Evolutionary conservation across 768 basidiomycete species (phyloP).

Genomic region (Trametes coccinea): DNA sequence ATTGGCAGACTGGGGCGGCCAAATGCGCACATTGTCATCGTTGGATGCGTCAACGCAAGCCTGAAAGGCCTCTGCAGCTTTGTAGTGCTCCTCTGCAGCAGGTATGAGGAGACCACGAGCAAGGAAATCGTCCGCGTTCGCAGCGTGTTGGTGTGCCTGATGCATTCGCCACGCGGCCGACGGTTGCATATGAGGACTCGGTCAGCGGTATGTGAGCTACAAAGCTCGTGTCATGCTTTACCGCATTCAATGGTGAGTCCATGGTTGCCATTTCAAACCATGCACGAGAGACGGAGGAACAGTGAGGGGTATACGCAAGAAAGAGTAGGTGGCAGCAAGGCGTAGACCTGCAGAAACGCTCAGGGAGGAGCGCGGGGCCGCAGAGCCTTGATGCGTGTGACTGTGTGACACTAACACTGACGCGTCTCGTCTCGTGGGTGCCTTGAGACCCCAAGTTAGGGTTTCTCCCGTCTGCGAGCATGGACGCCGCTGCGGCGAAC

Average conservation of each 20-base stretch:
- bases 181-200: neutral
- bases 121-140: constrained; percentile 73
- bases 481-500: neutral
- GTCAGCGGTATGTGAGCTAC: constrained; percentile 8
- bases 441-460: constrained; percentile 5
- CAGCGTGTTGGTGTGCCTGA: constrained; percentile 82
- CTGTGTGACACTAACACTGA: constrained; percentile 12
- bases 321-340: constrained; percentile 8
- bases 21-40: constrained; percentile 63
- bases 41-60: constrained; percentile 71
- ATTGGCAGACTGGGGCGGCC: neutral
- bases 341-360: neutral
- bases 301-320: neutral
- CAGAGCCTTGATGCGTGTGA: neutral
- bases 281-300: neutral
- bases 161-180: neutral
- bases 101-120: constrained; percentile 68
- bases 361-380: neutral
- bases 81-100: constrained; percentile 71
- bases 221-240: constrained; percentile 3
- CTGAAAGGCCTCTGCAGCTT: constrained; percentile 74
- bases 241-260: constrained; percentile 25
- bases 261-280: constrained; percentile 14
- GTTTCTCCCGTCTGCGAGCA: neutral
- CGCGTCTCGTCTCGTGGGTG: neutral